These are phyloP conservation scores for Funneliformis mosseae DNA, from an alignment of 192 early-diverging fungal genomes.

Conservation along the genomic window DNA sequence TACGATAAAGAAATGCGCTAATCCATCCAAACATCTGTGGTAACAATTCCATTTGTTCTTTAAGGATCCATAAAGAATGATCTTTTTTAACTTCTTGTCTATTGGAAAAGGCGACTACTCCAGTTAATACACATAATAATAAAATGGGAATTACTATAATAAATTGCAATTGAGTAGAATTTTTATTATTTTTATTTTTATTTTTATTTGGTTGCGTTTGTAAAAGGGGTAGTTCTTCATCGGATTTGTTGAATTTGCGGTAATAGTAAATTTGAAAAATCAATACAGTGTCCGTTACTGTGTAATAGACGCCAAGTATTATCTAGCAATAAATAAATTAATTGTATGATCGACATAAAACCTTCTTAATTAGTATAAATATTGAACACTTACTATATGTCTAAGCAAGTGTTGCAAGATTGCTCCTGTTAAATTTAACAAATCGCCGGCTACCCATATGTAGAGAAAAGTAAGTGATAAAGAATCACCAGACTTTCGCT, in stretches of 20 bases:
- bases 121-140: conserved; percentile 49
- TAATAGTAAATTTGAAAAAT: neutral
- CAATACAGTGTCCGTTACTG: neutral
- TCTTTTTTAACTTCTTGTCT: neutral
- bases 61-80: too few relatives aligned
- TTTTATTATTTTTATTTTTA: too few relatives aligned
- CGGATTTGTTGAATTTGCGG: neutral
- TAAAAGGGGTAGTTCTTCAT: too few relatives aligned
- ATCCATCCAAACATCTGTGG: conserved; percentile 75
- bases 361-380: too few relatives aligned
- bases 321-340: neutral
- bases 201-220: too few relatives aligned
- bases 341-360: too few relatives aligned
- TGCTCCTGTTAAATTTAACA: conserved; percentile 75
- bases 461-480: conserved; percentile 71
- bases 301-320: neutral
- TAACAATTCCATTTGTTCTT: conserved; percentile 39
- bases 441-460: conserved; percentile 79
- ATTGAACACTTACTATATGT: conserved; percentile 58
- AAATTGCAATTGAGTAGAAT: too few relatives aligned
- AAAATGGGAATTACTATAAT: neutral
- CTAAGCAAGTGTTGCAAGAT: conserved; percentile 68
- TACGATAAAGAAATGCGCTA: conserved; percentile 67
- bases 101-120: neutral
- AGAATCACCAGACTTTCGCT: conserved; percentile 74